Evolutionary conservation across 306 rosid genomes (phyloP), one percentile per base, ranked within the genome.

Genomic region (Argentina anserina): DNA sequence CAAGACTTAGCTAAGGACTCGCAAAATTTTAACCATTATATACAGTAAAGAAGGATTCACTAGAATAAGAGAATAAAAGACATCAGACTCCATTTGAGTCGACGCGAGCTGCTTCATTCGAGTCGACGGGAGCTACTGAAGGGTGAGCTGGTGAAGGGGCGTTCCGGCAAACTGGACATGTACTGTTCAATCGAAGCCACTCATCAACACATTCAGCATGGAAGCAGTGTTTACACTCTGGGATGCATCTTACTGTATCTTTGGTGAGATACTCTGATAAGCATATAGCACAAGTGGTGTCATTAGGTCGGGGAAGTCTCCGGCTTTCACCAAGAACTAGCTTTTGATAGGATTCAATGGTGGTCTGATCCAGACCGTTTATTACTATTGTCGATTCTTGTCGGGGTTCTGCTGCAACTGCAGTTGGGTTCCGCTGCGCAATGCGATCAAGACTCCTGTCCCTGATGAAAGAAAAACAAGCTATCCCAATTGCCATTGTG

Each of bases 81-180:
- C 0, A 28, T 80, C 69, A 86, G 63, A 39, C 72, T 25, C 20
- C 36, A 33, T 25, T 68, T 14, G 80, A 65, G 7, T 65, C 34
- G 37, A 14, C 71, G 36, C 36, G 84, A 81, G 62, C 65, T 4
- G 80, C 72, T 25, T 15, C 36, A 33, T 25, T 68, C 11, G 80
- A 65, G 7, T 65, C 34, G 37, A 14, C 71, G 36, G n/a, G n/a
- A n/a, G n/a, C n/a, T n/a, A n/a, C n/a, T n/a, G n/a, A n/a, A n/a
- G n/a, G n/a, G n/a, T 41, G 84, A 81, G 62, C 65, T 4, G 80
- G 84, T 65, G 89, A 67, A 20, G 86, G 93, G 26, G 81, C 26
- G 50, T 86, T 92, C 42, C 97, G 83, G 77, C 97, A 89, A 67
- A 85, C 77, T 2, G 96, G 97, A 69, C 92, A 89, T 13, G 88